These are phyloP conservation scores for Royoungia palumana DNA, from an alignment of 768 basidiomycete genomes.

Conservation along the genomic window DNA sequence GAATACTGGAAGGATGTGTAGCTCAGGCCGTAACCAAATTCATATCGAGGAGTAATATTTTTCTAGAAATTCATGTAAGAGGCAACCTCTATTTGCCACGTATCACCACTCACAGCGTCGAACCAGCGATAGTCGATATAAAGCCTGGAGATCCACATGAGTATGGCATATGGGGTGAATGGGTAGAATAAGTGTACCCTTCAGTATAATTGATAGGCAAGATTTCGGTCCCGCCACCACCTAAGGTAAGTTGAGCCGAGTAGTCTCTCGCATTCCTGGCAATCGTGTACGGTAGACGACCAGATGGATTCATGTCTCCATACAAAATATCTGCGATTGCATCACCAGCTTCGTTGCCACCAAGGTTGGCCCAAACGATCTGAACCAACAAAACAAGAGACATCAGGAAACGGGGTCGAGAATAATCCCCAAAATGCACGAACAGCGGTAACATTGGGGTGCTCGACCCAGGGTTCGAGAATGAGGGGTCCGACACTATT, in stretches of 20 bases:
- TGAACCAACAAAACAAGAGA: slow-evolving; percentile 20
- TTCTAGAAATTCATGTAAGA: slow-evolving; percentile 33
- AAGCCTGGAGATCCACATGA: slow-evolving; percentile 33
- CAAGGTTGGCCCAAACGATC: slow-evolving; percentile 50
- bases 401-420: slow-evolving; percentile 2
- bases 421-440: slow-evolving; percentile 36
- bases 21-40: slow-evolving; percentile 87
- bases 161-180: background rate
- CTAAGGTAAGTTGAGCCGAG: slow-evolving; percentile 37
- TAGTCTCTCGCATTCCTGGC: slow-evolving; percentile 56
- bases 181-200: slow-evolving; percentile 15
- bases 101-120: slow-evolving; percentile 54
- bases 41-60: slow-evolving; percentile 75
- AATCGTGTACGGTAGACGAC: slow-evolving; percentile 70
- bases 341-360: slow-evolving; percentile 78
- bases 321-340: slow-evolving; percentile 75
- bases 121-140: slow-evolving; percentile 73
- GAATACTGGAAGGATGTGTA: slow-evolving; percentile 82
- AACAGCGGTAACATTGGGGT: slow-evolving; percentile 72
- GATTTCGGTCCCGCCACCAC: slow-evolving; percentile 27
- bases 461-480: slow-evolving; percentile 67
- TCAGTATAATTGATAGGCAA: slow-evolving; percentile 64
- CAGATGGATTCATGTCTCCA: slow-evolving; percentile 73
- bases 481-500: slow-evolving; percentile 74
- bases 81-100: background rate